Percentiles rank a stretch among this genome's conserved stretches.
Evolutionary conservation across 2,329 filamentous ascomycete species (phyloP).

Genomic region (Gaeumannomyces tritici): DNA sequence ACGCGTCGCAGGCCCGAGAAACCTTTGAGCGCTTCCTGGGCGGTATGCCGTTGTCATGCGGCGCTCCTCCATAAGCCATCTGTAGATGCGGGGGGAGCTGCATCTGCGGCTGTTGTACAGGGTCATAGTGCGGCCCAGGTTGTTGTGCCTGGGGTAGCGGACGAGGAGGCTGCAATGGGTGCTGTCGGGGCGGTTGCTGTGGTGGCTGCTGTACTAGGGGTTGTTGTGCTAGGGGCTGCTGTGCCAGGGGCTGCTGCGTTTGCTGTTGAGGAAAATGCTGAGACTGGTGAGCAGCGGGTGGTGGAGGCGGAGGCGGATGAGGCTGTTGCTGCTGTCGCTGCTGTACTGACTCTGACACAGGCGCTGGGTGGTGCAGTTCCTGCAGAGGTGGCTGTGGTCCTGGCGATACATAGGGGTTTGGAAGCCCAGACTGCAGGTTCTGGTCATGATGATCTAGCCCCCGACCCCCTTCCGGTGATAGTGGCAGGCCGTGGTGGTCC

Average conservation of each 20-base stretch:
- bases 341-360: conserved; percentile 10
- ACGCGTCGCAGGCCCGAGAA: conserved; percentile 82
- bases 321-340: conserved; percentile 4
- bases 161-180: conserved; percentile 11
- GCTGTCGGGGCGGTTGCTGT: conserved; percentile 1
- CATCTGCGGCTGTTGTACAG: conserved; percentile 12
- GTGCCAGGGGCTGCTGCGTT: conserved; percentile 10
- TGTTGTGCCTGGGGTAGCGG: conserved; percentile 15
- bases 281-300: conserved; percentile 1
- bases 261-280: conserved; percentile 3
- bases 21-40: conserved; percentile 77
- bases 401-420: not conserved
- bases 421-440: not conserved
- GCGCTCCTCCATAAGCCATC: conserved; percentile 24
- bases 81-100: conserved; percentile 22
- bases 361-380: conserved; percentile 10
- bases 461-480: not conserved
- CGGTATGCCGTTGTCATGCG: conserved; percentile 45
- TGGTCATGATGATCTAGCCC: not conserved
- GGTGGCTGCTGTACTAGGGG: not conserved
- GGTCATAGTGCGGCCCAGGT: conserved; percentile 11
- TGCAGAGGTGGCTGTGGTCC: conserved; percentile 8
- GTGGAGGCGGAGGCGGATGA: not conserved
- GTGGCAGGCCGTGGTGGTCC: conserved; percentile 5
- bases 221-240: conserved; percentile 9